Percentiles rank a stretch among this genome's conserved stretches.
These are phyloP conservation scores for Aspergillus haitiensis DNA, from an alignment of 495 filamentous ascomycete species.

Conservation along the genomic window DNA sequence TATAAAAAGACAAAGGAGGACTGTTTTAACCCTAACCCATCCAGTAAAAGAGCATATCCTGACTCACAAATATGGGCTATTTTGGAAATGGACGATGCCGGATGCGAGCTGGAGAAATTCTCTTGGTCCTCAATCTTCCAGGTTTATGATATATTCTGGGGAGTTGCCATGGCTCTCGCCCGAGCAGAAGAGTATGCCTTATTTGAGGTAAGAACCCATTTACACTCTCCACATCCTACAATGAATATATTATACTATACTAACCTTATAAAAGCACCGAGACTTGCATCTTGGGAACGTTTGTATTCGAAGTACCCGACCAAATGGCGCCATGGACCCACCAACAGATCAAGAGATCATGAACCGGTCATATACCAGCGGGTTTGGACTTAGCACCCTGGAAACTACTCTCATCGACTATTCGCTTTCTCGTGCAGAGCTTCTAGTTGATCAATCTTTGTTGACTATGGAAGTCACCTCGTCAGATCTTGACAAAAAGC, in stretches of 20 bases:
- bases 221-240: not conserved
- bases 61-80: constrained; percentile 75
- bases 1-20: constrained; percentile 60
- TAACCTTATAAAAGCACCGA: constrained; percentile 57
- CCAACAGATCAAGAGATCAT: constrained; percentile 35
- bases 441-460: constrained; percentile 29
- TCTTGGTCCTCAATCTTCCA: constrained; percentile 55
- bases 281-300: constrained; percentile 89
- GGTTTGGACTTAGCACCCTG: constrained; percentile 66
- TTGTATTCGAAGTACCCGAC: constrained; percentile 60
- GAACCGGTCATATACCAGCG: constrained; percentile 36
- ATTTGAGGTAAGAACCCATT: constrained; percentile 62
- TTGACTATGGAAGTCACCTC: constrained; percentile 41
- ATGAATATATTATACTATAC: constrained; percentile 4
- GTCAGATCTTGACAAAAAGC: constrained; percentile 48
- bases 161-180: constrained; percentile 71
- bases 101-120: constrained; percentile 69
- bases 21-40: constrained; percentile 65
- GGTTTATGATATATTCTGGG: constrained; percentile 85
- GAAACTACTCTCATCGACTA: constrained; percentile 89
- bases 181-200: constrained; percentile 68
- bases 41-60: constrained; percentile 56
- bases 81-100: constrained; percentile 86
- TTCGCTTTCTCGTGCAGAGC: constrained; percentile 70
- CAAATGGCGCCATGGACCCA: constrained; percentile 36